Base-by-base conservation (phyloP, 225 moss, liverwort and hornwort species). In the Anthoceros angustus region DNA sequence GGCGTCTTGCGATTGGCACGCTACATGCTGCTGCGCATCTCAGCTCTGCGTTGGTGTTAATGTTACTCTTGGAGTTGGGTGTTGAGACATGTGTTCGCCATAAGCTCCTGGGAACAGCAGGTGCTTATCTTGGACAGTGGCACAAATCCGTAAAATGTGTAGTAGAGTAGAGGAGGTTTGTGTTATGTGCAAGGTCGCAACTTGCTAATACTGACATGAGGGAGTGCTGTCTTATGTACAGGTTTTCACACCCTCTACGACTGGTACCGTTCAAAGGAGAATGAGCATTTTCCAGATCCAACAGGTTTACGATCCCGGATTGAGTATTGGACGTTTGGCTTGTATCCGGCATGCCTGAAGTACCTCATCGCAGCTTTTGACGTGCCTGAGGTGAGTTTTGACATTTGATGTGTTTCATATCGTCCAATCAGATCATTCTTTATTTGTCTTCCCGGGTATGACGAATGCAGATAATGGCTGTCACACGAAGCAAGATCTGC, bases 301-400 rank as follows among this genome's bases (percentile, higher is more conserved):
- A 92, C 98, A 63, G 98, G 92, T 25, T 74, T 92, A 68, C 86
- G 92, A 77, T 72, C 87, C 63, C 87, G 92, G 38, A 98, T 98
- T 10, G 98, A 98, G 77, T 89, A 77, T 73, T 92, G 81, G 92
- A 89, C 98, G 14, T 73, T 92, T 66, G 98, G 98, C 42, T 87
- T 98, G 75, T 98, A 98, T 65, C 98, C 98, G 43, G 98, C 98
- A 38, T 98, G 98, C 76, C 79, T 98, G 40, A 98, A 92, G 71
- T 98, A 98, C 79, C 86, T 98, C 10, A 98, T 98, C 89, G 92
- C 92, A 70, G 92, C 92, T 41, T 98, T 98, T 79, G 98, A 98
- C 83, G 85, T 98, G 66, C 98, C 98, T 2, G 92, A 98, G 98
- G 98, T 98, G 72, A 12, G 23, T 48, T 26, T n/a, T 14, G 42